Evolutionary conservation across 208 protist genomes (phyloP).

Genomic region (Leishmania guyanensis): DNA sequence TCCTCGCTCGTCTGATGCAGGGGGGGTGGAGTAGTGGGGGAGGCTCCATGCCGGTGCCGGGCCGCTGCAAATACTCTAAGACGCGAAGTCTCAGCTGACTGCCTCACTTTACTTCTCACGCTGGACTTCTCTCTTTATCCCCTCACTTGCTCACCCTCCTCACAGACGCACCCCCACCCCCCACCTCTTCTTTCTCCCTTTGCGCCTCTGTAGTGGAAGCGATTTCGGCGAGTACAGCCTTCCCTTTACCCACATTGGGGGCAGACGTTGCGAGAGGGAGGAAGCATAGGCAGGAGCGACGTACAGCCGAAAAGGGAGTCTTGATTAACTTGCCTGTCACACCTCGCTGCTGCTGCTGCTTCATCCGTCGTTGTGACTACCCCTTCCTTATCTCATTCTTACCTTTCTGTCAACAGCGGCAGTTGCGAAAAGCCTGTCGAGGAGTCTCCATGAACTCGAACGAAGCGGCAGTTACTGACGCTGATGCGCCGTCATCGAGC

Average conservation of each 20-base stretch:
- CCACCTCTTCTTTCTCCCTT: neutral
- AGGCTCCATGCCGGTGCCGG: neutral
- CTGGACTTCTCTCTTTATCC: neutral
- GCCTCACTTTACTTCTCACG: conserved; percentile 4
- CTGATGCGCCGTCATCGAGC: neutral
- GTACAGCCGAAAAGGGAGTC: neutral
- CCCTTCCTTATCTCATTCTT: neutral
- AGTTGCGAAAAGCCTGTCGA: neutral
- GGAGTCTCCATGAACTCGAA: neutral
- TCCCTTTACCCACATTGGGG: neutral
- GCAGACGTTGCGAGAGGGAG: neutral
- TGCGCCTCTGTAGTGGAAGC: neutral
- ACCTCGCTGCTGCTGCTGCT: neutral
- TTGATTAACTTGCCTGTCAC: neutral
- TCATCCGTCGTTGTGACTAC: neutral
- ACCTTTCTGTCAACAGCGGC: neutral
- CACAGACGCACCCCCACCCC: neutral
- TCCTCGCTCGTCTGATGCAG: neutral
- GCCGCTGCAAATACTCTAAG: neutral
- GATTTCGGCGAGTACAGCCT: neutral
- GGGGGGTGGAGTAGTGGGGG: neutral
- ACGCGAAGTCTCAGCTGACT: neutral
- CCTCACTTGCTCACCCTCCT: neutral
- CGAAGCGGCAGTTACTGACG: neutral
- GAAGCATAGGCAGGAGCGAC: neutral